Conservation (phyloP, 2,329 filamentous ascomycete genomes). For the Dactylellina haptotyla region DNA sequence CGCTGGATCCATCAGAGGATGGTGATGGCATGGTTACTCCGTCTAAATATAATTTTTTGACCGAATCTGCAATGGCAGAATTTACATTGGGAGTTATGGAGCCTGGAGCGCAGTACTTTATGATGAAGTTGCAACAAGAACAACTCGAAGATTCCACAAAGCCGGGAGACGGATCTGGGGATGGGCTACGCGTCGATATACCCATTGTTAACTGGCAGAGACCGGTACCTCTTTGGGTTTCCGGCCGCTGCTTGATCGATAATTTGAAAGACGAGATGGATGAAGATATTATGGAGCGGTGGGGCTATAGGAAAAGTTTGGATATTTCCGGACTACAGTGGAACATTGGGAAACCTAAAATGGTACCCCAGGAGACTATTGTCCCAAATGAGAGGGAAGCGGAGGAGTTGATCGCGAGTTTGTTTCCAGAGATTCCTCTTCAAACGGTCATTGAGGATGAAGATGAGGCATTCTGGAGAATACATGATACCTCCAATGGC, state of each 20-base stretch:
- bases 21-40: background rate
- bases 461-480: conserved; percentile 7
- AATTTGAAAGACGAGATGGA: background rate
- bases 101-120: conserved; percentile 37
- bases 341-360: conserved; percentile 12
- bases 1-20: conserved; percentile 34
- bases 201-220: conserved; percentile 40
- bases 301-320: conserved; percentile 49
- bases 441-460: conserved; percentile 39
- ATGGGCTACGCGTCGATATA: conserved; percentile 20
- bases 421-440: background rate
- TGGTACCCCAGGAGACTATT: background rate
- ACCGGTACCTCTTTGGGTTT: conserved; percentile 24
- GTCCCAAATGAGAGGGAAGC: conserved; percentile 13
- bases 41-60: background rate
- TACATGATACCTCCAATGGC: background rate
- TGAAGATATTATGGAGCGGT: conserved; percentile 18
- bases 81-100: conserved; percentile 39
- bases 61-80: conserved; percentile 26
- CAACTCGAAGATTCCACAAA: conserved; percentile 47
- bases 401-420: background rate
- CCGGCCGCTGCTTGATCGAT: background rate
- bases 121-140: conserved; percentile 41
- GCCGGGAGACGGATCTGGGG: background rate
- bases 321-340: conserved; percentile 49